Base-by-base conservation (phyloP, 345 rosid genomes). In the Cochlearia excelsa region DNA sequence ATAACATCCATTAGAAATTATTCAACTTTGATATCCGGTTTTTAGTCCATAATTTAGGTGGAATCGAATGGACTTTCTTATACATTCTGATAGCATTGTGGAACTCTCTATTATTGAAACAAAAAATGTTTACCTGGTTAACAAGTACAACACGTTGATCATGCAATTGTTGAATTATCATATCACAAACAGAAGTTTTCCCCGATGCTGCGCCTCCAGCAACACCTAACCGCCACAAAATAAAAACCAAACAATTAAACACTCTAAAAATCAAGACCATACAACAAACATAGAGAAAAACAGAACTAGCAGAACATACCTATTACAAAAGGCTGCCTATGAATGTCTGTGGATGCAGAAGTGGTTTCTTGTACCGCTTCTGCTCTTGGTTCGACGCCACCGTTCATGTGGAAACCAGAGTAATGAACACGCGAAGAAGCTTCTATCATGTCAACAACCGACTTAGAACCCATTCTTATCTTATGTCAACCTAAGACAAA, bases 201-300 rank as follows among this genome's bases (percentile, higher is more conserved):
- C 97, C 97, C n/a, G 97, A 84, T 45, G 97, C 96, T 0, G 97
- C 91, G 26, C 97, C 97, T 16, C 97, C 96, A 57, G 91, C 95
- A 75, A 90, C 97, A 50, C 97, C 97, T 90, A 40, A 1, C 46
- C 63, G 56, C 41, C 55, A 46, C 29, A 30, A 56, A 61, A 37
- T 4, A 6, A 37, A 37, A 11, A 1, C 53, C 60, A 55, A 38
- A 46, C 52, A 5, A 10, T 46, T n/a, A 28, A 9, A 7, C 3
- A 9, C 23, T 27, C 6, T 29, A 56, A 0, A 6, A 26, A 9
- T 46, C 45, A 49, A 4, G 34, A 5, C 1, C 26, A 39, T n/a
- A 38, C 4, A 16, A 16, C 23, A 16, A 16, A 16, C 39, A 7
- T 6, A 33, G 5, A 4, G 33, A 7, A 31, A 10, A 28, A n/a